Evolutionary conservation across 2,329 filamentous ascomycete genomes (phyloP).

Genomic region (Apiospora pterosperma): DNA sequence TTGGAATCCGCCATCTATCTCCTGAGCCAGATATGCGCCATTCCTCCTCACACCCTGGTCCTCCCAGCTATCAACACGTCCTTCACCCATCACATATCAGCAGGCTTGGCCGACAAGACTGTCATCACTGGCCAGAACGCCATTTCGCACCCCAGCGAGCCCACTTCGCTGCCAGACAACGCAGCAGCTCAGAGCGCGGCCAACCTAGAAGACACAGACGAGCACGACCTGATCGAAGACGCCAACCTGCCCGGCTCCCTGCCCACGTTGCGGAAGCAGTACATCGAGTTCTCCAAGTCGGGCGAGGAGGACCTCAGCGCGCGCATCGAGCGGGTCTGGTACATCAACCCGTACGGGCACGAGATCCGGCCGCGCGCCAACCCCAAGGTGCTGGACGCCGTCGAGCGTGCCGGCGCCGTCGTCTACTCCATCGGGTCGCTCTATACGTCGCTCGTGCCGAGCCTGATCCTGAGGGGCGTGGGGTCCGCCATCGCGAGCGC

Average conservation of each 20-base stretch:
- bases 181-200: background rate
- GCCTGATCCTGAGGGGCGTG: constrained; percentile 73
- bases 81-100: constrained; percentile 92
- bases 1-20: constrained; percentile 93
- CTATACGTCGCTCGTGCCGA: constrained; percentile 86
- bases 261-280: constrained; percentile 73
- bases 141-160: constrained; percentile 78
- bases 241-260: constrained; percentile 79
- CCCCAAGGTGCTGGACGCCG: constrained; percentile 68
- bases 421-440: constrained; percentile 93
- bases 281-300: constrained; percentile 78
- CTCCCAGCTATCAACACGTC: constrained; percentile 92
- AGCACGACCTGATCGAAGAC: constrained; percentile 69
- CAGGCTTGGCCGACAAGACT: constrained; percentile 70
- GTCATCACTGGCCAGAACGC: constrained; percentile 89
- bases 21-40: constrained; percentile 80
- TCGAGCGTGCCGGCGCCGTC: constrained; percentile 63
- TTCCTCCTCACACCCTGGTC: constrained; percentile 72
- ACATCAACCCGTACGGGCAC: constrained; percentile 98
- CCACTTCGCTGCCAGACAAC: constrained; percentile 47
- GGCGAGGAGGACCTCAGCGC: constrained; percentile 72
- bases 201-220: constrained; percentile 40
- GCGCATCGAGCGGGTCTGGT: constrained; percentile 83
- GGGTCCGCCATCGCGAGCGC: constrained; percentile 51
- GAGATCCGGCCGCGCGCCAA: constrained; percentile 86